Base-by-base conservation (phyloP, 2,329 filamentous ascomycete species). In the Neoscytalidium dimidiatum region DNA sequence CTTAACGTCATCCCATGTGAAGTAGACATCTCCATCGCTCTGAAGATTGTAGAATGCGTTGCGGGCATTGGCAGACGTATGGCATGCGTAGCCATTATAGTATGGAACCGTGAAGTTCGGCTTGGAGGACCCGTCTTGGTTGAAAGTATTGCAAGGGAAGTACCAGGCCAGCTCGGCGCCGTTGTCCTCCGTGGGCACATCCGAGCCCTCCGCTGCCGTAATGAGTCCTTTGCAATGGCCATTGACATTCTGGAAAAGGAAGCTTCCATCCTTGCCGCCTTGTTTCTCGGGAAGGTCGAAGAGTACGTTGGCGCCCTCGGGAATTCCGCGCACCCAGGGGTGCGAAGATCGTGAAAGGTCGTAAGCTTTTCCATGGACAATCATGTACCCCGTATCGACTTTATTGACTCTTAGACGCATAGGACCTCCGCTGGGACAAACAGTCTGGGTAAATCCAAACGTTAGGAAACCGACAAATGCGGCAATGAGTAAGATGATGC, bases 211-310 rank as follows among this genome's bases (percentile, higher is more conserved):
- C 1, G 90, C 86, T 7, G 84, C 78, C 0, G 87, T 96, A 74
- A 99, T 97, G 64, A 98, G 79, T 9, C 86, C 91, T 80, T 98
- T 99, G 85, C 95, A 99, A 68, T 91, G 91, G 53, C 95, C 96
- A 71, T 99, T 99, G 77, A 99, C 95, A 70, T 98, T 96, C 76
- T 99, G 95, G 80, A 99, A 99, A 73, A 99, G 81, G 76, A 99
- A 99, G 74, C 94, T 98, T 65, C 92, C 94, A 75, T 99, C 96
- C 77, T 91, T 86, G n/a, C 94, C 95, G 64, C 89, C 90, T 71
- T 94, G 88, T 73, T 92, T 92, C 70, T 90, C 86, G 0, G 89
- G 85, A n/a, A 96, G 81, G 75, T 97, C 93, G 73, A 88, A 98
- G 14, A 99, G 82, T 26, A 99, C 88, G 72, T 98, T 97, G 28